Evolutionary conservation across 306 rosid species (phyloP).

Genomic region (Acacia acuminata): DNA sequence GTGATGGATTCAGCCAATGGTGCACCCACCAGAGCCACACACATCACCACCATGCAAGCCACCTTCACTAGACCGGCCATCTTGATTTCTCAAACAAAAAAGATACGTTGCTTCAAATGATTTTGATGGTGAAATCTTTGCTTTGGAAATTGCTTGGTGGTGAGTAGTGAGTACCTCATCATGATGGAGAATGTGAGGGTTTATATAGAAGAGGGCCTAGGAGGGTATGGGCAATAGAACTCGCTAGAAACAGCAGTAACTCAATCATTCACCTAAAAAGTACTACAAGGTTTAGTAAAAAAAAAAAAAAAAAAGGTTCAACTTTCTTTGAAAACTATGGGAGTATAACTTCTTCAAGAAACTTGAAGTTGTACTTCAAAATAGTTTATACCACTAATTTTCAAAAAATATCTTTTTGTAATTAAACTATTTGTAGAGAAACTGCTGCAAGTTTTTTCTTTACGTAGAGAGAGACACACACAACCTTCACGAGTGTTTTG

Average conservation of each 20-base stretch:
- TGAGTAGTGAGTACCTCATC: background rate
- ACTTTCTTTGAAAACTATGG: background rate
- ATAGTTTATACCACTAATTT: background rate
- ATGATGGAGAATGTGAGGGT: background rate
- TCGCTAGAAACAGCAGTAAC: background rate
- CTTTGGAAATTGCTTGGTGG: background rate
- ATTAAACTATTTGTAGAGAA: too few species aligned
- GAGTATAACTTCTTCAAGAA: background rate
- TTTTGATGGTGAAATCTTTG: background rate
- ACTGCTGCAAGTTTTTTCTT: too few species aligned
- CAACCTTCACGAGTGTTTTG: background rate
- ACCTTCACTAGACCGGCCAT: background rate
- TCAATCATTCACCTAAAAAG: background rate
- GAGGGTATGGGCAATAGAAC: background rate
- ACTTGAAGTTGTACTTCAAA: too few species aligned
- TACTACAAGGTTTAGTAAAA: too few species aligned
- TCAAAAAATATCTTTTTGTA: background rate
- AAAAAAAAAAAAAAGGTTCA: too few species aligned
- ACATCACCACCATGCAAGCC: background rate
- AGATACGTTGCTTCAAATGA: background rate
- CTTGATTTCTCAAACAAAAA: background rate
- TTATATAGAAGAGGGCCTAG: background rate
- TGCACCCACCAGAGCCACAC: background rate
- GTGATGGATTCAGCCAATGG: conserved; percentile 1
- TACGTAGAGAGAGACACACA: too few species aligned